Evolutionary conservation across 331 rosid genomes (phyloP).

Genomic region (Ulmus americana): DNA sequence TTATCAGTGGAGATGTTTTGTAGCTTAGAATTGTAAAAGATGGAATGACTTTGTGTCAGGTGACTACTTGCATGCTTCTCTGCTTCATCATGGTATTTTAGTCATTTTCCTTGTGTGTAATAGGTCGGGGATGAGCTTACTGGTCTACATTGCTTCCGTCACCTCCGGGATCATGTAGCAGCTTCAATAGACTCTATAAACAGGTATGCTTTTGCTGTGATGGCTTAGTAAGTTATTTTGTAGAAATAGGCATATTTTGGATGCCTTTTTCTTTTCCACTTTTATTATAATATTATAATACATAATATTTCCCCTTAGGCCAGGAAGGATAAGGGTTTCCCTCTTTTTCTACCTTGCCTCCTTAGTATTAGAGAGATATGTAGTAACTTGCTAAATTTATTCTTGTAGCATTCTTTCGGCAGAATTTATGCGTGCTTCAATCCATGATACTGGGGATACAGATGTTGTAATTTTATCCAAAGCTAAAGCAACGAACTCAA

Average conservation of each 20-base stretch:
- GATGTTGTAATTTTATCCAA: constrained; percentile 62
- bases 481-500: constrained; percentile 71
- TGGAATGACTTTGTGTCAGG: too few relatives aligned
- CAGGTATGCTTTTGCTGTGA: constrained; percentile 44
- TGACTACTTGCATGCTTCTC: too few relatives aligned
- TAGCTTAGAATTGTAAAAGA: too few relatives aligned
- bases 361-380: background rate
- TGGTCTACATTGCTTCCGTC: constrained; percentile 96
- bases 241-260: background rate
- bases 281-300: background rate
- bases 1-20: too few relatives aligned
- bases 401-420: constrained; percentile 98
- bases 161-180: constrained; percentile 87
- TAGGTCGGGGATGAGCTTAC: constrained; percentile 96
- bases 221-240: background rate
- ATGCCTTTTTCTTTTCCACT: background rate
- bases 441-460: constrained; percentile 67
- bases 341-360: background rate
- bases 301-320: background rate
- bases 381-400: constrained; percentile 44
- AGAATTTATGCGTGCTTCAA: constrained; percentile 78
- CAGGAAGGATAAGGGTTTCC: background rate
- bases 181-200: constrained; percentile 85
- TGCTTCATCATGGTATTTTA: background rate
- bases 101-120: constrained; percentile 28